These are phyloP conservation scores for Penicillium lagena DNA, from an alignment of 495 filamentous ascomycete species.

Conservation along the genomic window DNA sequence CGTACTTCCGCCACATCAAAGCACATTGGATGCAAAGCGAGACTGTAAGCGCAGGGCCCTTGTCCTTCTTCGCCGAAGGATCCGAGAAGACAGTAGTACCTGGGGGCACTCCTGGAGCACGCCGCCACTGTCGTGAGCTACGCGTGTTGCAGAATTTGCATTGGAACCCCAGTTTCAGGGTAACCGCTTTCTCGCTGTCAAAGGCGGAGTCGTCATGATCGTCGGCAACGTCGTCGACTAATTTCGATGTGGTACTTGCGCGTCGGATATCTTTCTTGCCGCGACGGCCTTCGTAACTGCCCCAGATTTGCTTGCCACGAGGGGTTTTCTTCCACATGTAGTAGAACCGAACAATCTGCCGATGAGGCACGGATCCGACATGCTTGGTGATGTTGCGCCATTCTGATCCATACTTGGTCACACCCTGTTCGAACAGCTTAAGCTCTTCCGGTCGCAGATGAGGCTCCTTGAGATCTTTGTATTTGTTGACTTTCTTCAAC, in stretches of 20 bases:
- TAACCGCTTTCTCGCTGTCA: conserved; percentile 76
- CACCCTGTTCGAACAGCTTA: conserved; percentile 87
- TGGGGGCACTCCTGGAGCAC: conserved; percentile 70
- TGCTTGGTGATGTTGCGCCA: conserved; percentile 76
- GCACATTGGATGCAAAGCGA: conserved; percentile 88
- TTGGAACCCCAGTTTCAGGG: conserved; percentile 74
- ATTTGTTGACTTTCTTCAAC: conserved; percentile 58
- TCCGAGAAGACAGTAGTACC: conserved; percentile 69
- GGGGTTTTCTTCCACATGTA: conserved; percentile 98
- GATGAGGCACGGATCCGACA: conserved; percentile 65
- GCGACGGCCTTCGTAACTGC: conserved; percentile 75
- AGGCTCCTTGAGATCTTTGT: conserved; percentile 79
- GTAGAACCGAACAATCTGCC: conserved; percentile 83
- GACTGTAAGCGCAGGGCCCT: conserved; percentile 66
- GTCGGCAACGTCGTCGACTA: conserved; percentile 89
- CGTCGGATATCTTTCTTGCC: conserved; percentile 76
- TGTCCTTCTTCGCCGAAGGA: conserved; percentile 60
- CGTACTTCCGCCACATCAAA: conserved; percentile 88
- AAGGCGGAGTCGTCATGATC: conserved; percentile 95
- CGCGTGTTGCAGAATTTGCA: conserved; percentile 90
- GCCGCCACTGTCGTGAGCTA: conserved; percentile 81
- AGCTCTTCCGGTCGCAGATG: conserved; percentile 70
- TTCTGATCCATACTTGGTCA: conserved; percentile 88
- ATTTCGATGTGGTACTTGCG: conserved; percentile 48
- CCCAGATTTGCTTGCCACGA: conserved; percentile 82